A percentile compares a stretch with the other conserved stretches of the same genome.
phyloP scores from a whole-genome alignment of 768 basidiomycete genomes.

The Pleurotus sapidus region DNA sequence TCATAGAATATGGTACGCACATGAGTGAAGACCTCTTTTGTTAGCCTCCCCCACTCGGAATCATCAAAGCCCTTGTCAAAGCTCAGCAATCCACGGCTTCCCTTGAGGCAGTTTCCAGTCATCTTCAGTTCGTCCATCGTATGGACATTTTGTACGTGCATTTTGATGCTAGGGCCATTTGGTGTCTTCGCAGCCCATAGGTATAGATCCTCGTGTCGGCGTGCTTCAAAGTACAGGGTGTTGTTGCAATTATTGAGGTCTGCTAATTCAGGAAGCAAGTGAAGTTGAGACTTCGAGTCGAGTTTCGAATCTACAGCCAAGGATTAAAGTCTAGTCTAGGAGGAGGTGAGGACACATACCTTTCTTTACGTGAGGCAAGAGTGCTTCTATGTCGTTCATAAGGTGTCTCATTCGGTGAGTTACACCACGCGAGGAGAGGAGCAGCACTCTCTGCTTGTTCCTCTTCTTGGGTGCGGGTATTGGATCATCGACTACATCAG shows the following conservation, averaged over 20 bases:
- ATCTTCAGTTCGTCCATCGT: constrained; percentile 99
- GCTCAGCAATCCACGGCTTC: constrained; percentile 86
- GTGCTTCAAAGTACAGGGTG: constrained; percentile 94
- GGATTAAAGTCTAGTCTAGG: background rate
- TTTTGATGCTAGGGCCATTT: constrained; percentile 94
- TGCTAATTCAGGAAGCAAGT: constrained; percentile 92
- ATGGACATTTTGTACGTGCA: constrained; percentile 98
- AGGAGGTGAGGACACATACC: constrained; percentile 44
- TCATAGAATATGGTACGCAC: constrained; percentile 39
- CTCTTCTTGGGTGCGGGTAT: constrained; percentile 45
- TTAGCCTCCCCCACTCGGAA: constrained; percentile 79
- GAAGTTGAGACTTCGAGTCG: constrained; percentile 92
- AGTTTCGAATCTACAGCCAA: constrained; percentile 81
- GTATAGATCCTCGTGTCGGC: constrained; percentile 93
- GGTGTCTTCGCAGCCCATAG: constrained; percentile 97
- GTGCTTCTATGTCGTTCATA: constrained; percentile 88
- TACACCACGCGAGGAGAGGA: constrained; percentile 91
- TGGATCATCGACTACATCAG: constrained; percentile 46
- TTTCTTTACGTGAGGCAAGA: constrained; percentile 96
- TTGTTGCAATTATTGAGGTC: constrained; percentile 99
- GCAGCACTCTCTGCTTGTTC: constrained; percentile 93
- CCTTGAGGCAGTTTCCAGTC: constrained; percentile 98
- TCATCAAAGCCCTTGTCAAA: constrained; percentile 92
- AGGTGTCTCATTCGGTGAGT: constrained; percentile 97
- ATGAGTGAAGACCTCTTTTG: constrained; percentile 93